Percentiles rank a stretch among this genome's conserved stretches.
Evolutionary conservation across 495 filamentous ascomycete genomes (phyloP).

Genomic region (Xylaria nigripes): DNA sequence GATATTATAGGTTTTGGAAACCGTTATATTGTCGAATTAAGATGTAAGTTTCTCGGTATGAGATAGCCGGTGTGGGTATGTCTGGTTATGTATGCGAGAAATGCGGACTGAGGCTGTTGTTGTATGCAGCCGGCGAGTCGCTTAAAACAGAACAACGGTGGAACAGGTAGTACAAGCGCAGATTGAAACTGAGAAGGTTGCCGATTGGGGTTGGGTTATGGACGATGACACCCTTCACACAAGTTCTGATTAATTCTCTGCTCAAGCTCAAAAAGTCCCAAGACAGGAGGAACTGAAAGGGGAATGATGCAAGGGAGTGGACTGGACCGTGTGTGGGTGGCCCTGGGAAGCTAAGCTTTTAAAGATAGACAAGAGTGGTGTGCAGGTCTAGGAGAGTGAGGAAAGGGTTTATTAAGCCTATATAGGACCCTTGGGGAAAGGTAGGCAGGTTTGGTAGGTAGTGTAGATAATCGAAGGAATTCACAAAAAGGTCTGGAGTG

Average conservation of each 20-base stretch:
- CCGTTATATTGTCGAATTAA: constrained; percentile 22
- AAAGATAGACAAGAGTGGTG: neutral
- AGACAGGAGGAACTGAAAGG: constrained; percentile 2
- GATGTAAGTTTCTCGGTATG: constrained; percentile 16
- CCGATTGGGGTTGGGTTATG: constrained; percentile 13
- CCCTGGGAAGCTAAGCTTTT: neutral
- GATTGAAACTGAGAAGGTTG: constrained; percentile 16
- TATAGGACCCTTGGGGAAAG: neutral
- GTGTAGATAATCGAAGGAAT: constrained; percentile 8
- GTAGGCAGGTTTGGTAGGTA: neutral
- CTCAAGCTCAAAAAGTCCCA: constrained; percentile 4
- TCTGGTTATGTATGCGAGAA: constrained; percentile 1
- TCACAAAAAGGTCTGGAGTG: constrained; percentile 4
- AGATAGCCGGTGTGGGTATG: constrained; percentile 8
- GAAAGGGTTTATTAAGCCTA: neutral
- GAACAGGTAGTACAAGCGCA: constrained; percentile 28
- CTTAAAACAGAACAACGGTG: constrained; percentile 21
- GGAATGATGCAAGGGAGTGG: constrained; percentile 12
- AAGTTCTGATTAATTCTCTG: constrained; percentile 13
- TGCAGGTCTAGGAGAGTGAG: neutral
- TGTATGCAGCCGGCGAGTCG: constrained; percentile 21
- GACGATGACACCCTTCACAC: neutral
- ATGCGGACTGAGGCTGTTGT: constrained; percentile 10
- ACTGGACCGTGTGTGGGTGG: neutral
- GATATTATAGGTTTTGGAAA: constrained; percentile 25